Evolutionary conservation across 331 rosid species (phyloP).

Genomic region (Spiraea crenata): DNA sequence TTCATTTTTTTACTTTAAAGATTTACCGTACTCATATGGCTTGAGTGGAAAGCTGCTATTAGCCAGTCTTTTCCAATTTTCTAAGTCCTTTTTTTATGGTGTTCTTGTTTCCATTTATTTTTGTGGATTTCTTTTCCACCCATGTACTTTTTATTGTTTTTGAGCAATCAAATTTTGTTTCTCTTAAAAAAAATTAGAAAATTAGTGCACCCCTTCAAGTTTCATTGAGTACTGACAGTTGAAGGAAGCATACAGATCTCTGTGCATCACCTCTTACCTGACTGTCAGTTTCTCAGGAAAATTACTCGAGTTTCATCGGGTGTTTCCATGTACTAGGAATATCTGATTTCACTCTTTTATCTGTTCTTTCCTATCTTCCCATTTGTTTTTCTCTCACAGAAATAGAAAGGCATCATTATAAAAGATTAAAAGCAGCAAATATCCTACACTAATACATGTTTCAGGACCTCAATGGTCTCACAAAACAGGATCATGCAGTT

Average conservation of each 20-base stretch:
- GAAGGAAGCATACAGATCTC: neutral
- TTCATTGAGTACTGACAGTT: neutral
- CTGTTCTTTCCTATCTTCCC: neutral
- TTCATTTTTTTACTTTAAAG: no score
- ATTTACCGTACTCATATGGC: no score
- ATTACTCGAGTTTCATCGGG: neutral
- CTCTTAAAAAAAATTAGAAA: no score
- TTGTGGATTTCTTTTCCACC: no score
- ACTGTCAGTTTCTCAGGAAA: no score
- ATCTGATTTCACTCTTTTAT: neutral
- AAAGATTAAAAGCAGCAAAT: neutral
- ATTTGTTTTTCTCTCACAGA: neutral
- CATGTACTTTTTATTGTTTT: no score
- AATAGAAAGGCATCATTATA: neutral
- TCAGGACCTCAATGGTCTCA: conserved; percentile 2
- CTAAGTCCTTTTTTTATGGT: no score
- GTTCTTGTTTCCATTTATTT: no score
- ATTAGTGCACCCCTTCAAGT: neutral
- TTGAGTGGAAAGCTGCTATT: no score
- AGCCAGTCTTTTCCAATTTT: no score
- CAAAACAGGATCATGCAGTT: neutral
- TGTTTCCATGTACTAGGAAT: neutral
- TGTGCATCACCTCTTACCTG: neutral
- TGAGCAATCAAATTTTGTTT: no score
- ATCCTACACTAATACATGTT: neutral